Evolutionary conservation across 2,329 filamentous ascomycete species (phyloP), one percentile per base, ranked within the genome.

Genomic region (Huntiella moniliformis): DNA sequence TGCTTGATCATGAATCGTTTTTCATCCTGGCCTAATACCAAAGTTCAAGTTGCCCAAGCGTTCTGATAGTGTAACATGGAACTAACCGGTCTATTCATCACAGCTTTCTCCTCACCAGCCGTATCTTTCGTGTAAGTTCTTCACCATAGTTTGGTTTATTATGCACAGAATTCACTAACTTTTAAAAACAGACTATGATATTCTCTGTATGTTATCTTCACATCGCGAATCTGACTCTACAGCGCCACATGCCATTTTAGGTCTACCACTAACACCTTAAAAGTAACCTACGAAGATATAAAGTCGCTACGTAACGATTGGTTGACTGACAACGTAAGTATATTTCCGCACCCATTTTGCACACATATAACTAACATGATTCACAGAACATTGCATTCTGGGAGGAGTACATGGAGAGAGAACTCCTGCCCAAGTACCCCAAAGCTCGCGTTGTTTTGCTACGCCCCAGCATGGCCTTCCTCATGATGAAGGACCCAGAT

Each of bases 341-440:
- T 11, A n/a, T 1, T 7, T 32, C 36, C 6, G 10, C 43, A 8
- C n/a, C 17, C 36, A 18, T 44, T 33, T 37, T 13, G 3, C 37
- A 10, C n/a, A 11, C 38, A 51, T 50, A 42, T 53, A 17, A 38
- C 34, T n/a, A 11, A 8, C n/a, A 13, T 28, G 41, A 36, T 48
- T 33, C 32, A n/a, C 15, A 88, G 82, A 87, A 86, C 55, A 96
- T 98, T 53, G 80, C 85, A 43, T 96, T 98, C 60, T 98, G 91
- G 88, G 83, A 96, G 71, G 88, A 96, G 71, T 93, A 82, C 59
- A 77, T 98, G 53, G 91, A 98, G 62, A 83, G 78, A 51, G 88
- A 96, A 66, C 78, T 85, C 51, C 77, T 98, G 22, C 67, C 69
- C 28, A 74, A 77, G 54, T 93, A 82, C 58, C 82, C 83, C 7